Base-by-base conservation (phyloP, 2,329 filamentous ascomycete genomes). In the Grosmannia huntii region DNA sequence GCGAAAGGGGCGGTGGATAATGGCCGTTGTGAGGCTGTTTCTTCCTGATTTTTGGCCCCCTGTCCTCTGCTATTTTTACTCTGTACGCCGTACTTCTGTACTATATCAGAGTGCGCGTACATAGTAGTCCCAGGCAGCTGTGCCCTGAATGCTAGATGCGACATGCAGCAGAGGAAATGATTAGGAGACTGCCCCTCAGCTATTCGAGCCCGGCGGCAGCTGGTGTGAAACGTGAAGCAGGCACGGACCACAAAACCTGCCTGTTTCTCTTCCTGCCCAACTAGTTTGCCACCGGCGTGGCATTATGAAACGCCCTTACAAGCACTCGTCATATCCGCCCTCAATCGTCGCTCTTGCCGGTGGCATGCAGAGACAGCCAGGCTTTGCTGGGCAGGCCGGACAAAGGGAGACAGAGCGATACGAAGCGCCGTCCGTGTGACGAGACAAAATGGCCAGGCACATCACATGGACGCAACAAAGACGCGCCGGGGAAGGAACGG, bases 211-310 rank as follows among this genome's bases (percentile, higher is more conserved):
- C 28, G 55, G 55, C 44, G 55, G 55, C 44, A 50, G 55, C 28
- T 56, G 44, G 46, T 50, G 55, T 56, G 55, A 57, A 57, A 57
- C 55, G 33, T 51, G 46, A 21, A 31, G 38, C 25, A 46, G 7
- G 55, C 55, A 57, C 55, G 49, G 48, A 11, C 55, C 48, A 27
- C 52, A 10, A n/a, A 21, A 28, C 4, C 44, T 23, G 27, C 14
- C n/a, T 56, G 44, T 38, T 50, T 46, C 46, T 28, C 36, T 27
- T 53, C 5, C 16, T 49, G 25, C 41, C 38, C 54, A 54, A 44
- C 36, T 38, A 51, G 48, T 7, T 46, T 31, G 36, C 38, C 56
- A 48, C 38, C 27, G 33, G 46, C 19, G 56, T 41, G 41, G 28
- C 21, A n/a, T 25, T 36, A 27, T 57, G 55, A 57, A 57, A 57